Evolutionary conservation across 2,329 filamentous ascomycete genomes (phyloP).

Genomic region (Davidsoniella virescens): DNA sequence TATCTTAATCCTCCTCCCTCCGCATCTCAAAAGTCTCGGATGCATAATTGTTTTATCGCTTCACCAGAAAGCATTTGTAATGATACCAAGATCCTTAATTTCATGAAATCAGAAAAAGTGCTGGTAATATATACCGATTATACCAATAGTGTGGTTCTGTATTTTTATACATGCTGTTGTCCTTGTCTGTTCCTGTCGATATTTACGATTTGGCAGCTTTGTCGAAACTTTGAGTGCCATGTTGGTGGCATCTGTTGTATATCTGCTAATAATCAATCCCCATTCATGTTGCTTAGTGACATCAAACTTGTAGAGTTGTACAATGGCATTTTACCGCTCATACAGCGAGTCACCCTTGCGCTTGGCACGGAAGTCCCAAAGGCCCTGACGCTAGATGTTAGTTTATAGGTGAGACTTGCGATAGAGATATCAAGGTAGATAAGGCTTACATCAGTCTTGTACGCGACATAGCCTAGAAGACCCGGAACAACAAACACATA

Average conservation of each 20-base stretch:
- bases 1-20: too few relatives aligned
- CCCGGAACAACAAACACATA: slow-evolving; percentile 61
- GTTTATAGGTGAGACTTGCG: background rate
- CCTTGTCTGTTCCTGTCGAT: background rate
- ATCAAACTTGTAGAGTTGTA: background rate
- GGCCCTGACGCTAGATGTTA: slow-evolving; percentile 44
- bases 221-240: too few relatives aligned
- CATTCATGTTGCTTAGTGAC: background rate
- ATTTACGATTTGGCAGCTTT: too few relatives aligned
- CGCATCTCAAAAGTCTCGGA: too few relatives aligned
- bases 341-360: slow-evolving; percentile 67
- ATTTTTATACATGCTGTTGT: background rate
- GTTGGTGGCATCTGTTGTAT: too few relatives aligned
- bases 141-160: too few relatives aligned
- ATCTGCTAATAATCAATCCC: background rate
- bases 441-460: slow-evolving; percentile 66
- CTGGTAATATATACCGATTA: too few relatives aligned
- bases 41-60: background rate
- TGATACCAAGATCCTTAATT: too few relatives aligned
- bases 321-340: slow-evolving; percentile 45
- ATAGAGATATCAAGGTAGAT: background rate
- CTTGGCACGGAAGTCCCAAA: slow-evolving; percentile 75
- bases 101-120: background rate
- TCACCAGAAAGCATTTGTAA: too few relatives aligned
- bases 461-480: slow-evolving; percentile 54